Conservation (phyloP, 331 rosid species). For the Saraca asoca region DNA sequence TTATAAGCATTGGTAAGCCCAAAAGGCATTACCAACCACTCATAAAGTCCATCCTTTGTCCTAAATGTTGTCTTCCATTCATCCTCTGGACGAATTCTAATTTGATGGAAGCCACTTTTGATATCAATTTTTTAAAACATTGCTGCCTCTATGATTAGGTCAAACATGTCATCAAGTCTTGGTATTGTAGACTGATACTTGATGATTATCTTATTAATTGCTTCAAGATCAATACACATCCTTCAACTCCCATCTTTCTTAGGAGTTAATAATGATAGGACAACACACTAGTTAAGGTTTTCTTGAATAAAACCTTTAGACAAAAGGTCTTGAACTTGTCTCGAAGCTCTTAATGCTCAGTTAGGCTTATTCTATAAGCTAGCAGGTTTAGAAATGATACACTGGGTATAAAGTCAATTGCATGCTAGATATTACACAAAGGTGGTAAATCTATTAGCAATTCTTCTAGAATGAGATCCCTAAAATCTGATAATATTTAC, state of each 20-base stretch:
- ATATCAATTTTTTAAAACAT: background rate
- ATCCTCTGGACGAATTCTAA: background rate
- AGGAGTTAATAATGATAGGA: background rate
- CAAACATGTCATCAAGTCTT: background rate
- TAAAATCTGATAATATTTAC: background rate
- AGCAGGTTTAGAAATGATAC: background rate
- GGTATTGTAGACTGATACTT: constrained; percentile 1
- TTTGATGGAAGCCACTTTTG: background rate
- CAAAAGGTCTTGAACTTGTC: background rate
- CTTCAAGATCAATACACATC: background rate
- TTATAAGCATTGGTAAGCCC: background rate
- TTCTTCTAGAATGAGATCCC: background rate
- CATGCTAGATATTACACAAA: background rate
- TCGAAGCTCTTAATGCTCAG: background rate
- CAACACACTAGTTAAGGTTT: background rate
- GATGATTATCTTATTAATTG: constrained; percentile 9
- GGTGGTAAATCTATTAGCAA: background rate
- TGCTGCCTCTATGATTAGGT: background rate
- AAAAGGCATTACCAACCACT: background rate
- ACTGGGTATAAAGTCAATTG: background rate
- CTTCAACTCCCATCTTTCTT: background rate
- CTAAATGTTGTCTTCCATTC: background rate
- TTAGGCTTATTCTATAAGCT: background rate
- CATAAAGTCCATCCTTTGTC: background rate
- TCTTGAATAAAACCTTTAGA: background rate